Evolutionary conservation across 108 stramenopile genomes (phyloP).

Genomic region (Cyclotella distinguenda): DNA sequence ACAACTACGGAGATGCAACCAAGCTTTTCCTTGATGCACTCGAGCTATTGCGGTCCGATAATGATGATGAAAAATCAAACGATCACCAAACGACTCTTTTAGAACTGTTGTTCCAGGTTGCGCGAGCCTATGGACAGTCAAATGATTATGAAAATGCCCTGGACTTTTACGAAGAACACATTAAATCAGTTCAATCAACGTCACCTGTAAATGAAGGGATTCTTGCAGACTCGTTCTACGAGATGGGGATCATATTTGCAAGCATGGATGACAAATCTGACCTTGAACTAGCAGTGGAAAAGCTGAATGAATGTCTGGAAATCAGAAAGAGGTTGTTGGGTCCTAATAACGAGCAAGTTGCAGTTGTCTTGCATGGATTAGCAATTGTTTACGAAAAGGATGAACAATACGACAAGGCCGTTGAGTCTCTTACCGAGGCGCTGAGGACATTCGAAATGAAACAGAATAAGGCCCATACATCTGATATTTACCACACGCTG

Average conservation of each 20-base stretch:
- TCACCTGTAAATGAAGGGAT: conserved; percentile 25
- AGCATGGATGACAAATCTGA: conserved; percentile 19
- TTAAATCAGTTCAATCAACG: conserved; percentile 22
- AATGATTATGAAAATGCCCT: conserved; percentile 41
- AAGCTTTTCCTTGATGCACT: conserved; percentile 42
- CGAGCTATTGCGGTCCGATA: conserved; percentile 19
- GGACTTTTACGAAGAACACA: conserved; percentile 43
- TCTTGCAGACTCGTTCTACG: conserved; percentile 25
- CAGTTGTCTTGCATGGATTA: conserved; percentile 27
- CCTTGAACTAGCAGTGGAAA: conserved; percentile 35
- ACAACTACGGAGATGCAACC: conserved; percentile 34
- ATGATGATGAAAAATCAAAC: not conserved
- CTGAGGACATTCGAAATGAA: conserved; percentile 46
- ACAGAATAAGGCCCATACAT: conserved; percentile 27
- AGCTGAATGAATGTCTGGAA: conserved; percentile 30
- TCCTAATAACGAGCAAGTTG: conserved; percentile 40
- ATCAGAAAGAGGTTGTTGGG: conserved; percentile 37
- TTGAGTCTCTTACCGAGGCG: conserved; percentile 25
- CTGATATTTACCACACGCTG: conserved; percentile 25
- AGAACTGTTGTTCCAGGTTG: conserved; percentile 28
- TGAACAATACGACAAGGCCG: conserved; percentile 20
- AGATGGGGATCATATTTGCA: conserved; percentile 28
- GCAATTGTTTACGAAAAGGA: conserved; percentile 40
- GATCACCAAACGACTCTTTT: conserved; percentile 2
- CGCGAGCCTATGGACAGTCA: conserved; percentile 21